Base-by-base conservation (phyloP, 2,329 filamentous ascomycete genomes). In the Apiospora rasikravindrae region DNA sequence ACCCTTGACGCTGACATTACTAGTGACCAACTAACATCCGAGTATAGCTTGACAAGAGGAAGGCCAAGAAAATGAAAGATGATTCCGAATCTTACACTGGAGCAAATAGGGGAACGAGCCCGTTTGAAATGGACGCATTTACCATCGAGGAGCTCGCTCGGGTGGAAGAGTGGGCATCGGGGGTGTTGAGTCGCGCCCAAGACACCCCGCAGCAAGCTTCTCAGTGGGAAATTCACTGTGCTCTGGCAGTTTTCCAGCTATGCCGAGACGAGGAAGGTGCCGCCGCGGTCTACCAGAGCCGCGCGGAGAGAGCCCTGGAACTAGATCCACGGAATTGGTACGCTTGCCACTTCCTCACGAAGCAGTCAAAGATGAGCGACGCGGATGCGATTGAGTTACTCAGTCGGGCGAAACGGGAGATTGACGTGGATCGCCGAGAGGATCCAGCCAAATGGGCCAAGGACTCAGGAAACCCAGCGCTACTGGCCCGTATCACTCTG, bases 241-340 rank as follows among this genome's bases (percentile, higher is more conserved):
- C 78, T 8, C 74, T 80, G 47, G 74, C 78, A 26, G 74, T 72
- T 2, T 79, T 78, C 72, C 78, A 80, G 40, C 72, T 80, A 19
- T 80, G 76, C 47, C 71, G 70, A 6, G 68, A 71, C 14, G 75
- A 77, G 70, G 69, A 75, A 11, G 75, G 75, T 8, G 70, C 75
- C 14, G 70, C 69, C 0, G 75, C 77, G 66, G 72, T 78, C 19
- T 79, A 78, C 33, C 76, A 75, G 29, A 70, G 71, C 24, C 76
- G 79, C 51, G 78, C 77, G 10, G 74, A 71, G 19, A 77, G 72
- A 33, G 78, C 79, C 11, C 70, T 80, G 11, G 73, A 77, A 8
- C 75, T 80, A 6, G 76, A 80, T 64, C 75, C 76, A 22, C 75
- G 76, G 47, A 80, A 80, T 67, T 80, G 76, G 77, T 77, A 79